Base-by-base conservation (phyloP, 139 green algal genomes). In the Tetradesmus obliquus region DNA sequence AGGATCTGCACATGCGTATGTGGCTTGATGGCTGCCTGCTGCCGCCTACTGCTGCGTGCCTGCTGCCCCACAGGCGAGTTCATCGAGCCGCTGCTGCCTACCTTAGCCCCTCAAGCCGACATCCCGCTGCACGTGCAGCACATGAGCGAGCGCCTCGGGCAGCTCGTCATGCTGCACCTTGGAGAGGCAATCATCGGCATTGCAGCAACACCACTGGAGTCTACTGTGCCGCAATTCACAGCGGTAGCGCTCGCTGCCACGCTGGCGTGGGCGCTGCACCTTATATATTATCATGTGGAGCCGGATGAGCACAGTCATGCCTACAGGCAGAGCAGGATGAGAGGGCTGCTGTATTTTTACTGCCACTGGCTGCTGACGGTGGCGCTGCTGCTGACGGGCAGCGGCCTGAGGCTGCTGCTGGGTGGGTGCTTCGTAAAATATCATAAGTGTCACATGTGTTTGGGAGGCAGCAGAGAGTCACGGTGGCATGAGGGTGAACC, bases 101-200 rank as follows among this genome's bases (percentile, higher is more conserved):
- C 57, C 9, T 3, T 76, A 2, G 32, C 69, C 7, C 83, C 55
- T 17, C 55, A 22, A 12, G 53, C 53, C 22, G 55, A 88, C 55
- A 53, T 88, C 53, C 83, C 83, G 22, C 22, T 88, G 55, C 83
- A 88, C 83, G 83, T 88, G 5, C 55, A 88, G 57, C 83, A 88
- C 57, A 88, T 88, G 83, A 88, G 55, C 57, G 55, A 88, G 83
- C 83, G 83, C 3, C 13, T 88, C 3, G 83, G 83, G 2, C 55
- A 88, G 55, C 83, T 88, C 7, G 53, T 88, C 20, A 88, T 88
- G 83, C 45, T 88, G 9, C 83, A 88, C 22, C 55, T 88, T 7
- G 83, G 83, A 5, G 55, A 88, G 22, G 83, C 83, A 6, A 55
- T 88, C 32, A 88, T 88, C 5, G 83, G 83, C 55, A 76, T 88